Evolutionary conservation across 2,329 filamentous ascomycete species (phyloP), one percentile per base, ranked within the genome.

Genomic region (Aspergillus sp.): DNA sequence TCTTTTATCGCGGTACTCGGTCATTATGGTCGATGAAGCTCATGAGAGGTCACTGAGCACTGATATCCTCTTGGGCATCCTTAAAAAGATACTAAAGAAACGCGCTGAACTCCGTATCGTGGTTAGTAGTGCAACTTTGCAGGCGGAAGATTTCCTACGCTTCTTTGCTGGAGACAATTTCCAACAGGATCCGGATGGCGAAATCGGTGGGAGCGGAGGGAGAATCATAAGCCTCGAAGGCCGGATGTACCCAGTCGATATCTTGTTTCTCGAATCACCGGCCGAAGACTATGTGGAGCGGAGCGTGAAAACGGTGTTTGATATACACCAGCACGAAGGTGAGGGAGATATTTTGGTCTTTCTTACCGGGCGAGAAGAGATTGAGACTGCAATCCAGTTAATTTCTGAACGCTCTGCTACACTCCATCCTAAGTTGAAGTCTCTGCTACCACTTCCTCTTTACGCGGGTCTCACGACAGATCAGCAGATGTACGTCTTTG

Each of bases 1-100:
- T 12, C 77, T 98, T 3, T 77, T 99, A 36, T 95, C 90, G 18
- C 85, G 91, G 11, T 99, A 99, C 72, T 96, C 92, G 0, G 89
- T 96, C 44, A 91, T 99, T 66, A 97, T 99, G 91, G 89, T 99
- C 7, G 95, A 99, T 70, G 93, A 98, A 76, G 95, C 93, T 6
- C 95, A 99, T 71, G 93, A 98, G 75, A 83, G 95, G 53, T 96
- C 92, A 48, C 83, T 98, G 58, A 96, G 91, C 72, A 96, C 93
- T 0, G 95, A 99, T 69, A 85, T 99, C 12, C 80, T 98, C 7
- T 83, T 99, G 3, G 93, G 95, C 0, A 79, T 98, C 13, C 75
- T 99, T 39, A 97, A 96, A 73, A 98, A 98, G 73, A 93, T 99
- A 50, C 79, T 86, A 54, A 91, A 85, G 72, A 89, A 86, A 68